A percentile compares a stretch with the other conserved stretches of the same genome.
These are phyloP conservation scores for Calycina herbarum DNA, from an alignment of 2,329 filamentous ascomycete species.

Conservation along the genomic window DNA sequence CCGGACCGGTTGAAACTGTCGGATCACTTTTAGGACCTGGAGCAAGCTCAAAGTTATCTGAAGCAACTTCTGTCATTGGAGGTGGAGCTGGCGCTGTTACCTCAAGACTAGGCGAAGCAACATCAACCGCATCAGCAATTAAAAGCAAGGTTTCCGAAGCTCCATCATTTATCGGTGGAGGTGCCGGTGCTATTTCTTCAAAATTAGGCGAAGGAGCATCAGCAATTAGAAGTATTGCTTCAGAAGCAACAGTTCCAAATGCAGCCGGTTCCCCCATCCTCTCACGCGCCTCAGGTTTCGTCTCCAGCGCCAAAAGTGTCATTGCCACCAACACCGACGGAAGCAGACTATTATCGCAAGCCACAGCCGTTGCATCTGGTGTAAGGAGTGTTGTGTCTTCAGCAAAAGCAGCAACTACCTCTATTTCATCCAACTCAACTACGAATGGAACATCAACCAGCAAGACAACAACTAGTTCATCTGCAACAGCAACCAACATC, in stretches of 20 bases:
- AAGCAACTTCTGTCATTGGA: neutral
- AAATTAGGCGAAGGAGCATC: neutral
- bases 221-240: neutral
- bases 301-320: neutral
- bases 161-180: neutral
- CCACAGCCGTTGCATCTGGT: neutral
- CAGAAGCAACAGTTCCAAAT: neutral
- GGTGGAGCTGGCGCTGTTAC: too few species aligned
- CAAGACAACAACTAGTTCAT: neutral
- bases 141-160: neutral
- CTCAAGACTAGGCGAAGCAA: neutral
- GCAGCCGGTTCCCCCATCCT: neutral
- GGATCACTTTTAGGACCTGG: neutral
- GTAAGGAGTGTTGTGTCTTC: neutral
- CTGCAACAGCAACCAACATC: neutral
- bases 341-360: neutral
- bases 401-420: neutral
- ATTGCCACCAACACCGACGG: neutral
- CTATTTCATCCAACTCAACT: neutral
- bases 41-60: neutral
- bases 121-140: neutral
- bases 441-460: neutral
- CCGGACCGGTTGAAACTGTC: neutral
- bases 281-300: neutral
- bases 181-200: too few species aligned